phyloP scores from a whole-genome alignment of 1,284 basidiomycete species.

The Cronartium ribicola region DNA sequence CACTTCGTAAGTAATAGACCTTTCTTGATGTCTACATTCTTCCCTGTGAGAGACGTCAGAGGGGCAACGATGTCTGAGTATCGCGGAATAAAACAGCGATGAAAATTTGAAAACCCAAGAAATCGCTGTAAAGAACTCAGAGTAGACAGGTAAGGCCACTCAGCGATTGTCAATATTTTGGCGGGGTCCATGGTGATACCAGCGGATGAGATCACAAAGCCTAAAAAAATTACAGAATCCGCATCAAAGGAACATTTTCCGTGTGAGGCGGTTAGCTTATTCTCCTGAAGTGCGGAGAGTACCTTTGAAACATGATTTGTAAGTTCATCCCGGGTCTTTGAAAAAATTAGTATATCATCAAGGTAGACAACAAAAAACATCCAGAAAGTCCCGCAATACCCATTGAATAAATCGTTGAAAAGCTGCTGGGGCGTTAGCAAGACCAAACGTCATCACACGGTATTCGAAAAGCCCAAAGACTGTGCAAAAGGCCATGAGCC shows the following conservation, averaged over 20 bases:
- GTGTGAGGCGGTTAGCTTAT: slow-evolving; percentile 1
- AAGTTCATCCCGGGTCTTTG: background rate
- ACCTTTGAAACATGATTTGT: slow-evolving; percentile 3
- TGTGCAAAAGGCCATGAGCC: background rate
- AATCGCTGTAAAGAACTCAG: background rate
- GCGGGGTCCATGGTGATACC: too few species aligned
- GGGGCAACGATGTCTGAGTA: slow-evolving; percentile 3
- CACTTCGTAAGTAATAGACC: background rate
- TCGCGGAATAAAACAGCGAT: slow-evolving; percentile 7
- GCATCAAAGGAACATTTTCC: slow-evolving; percentile 14
- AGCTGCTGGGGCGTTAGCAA: slow-evolving; percentile 54
- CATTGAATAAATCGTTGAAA: slow-evolving; percentile 47
- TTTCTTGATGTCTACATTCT: background rate
- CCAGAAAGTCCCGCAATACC: slow-evolving; percentile 5
- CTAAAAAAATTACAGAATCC: slow-evolving; percentile 7
- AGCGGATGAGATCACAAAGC: slow-evolving; percentile 3
- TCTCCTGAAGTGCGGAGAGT: background rate
- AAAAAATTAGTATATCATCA: slow-evolving; percentile 33
- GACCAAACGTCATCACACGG: slow-evolving; percentile 52
- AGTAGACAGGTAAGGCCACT: background rate
- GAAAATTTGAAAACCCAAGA: background rate
- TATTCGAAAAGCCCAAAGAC: background rate
- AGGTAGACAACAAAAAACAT: slow-evolving; percentile 29
- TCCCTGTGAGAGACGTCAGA: slow-evolving; percentile 5
- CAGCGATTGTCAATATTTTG: background rate